Conservation (phyloP, 2,329 filamentous ascomycete genomes). For the Clonostachys solani region DNA sequence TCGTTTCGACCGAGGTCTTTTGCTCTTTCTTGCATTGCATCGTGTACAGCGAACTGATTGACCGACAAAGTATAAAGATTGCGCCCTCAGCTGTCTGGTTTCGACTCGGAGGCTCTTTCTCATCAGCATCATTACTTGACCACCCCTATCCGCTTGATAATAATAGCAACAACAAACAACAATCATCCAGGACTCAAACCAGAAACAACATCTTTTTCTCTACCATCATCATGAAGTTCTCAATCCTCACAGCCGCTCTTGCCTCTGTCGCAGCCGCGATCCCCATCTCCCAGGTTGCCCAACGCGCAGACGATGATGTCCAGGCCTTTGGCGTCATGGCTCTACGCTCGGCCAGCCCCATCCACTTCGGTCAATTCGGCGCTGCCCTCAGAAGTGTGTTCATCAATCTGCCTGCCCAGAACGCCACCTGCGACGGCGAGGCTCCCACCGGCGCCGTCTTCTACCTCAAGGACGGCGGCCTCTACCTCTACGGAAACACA, state of each 20-base stretch:
- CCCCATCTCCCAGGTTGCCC: constrained; percentile 18
- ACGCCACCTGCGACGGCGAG: constrained; percentile 41
- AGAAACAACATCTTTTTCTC: background rate
- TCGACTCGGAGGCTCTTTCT: too few species aligned
- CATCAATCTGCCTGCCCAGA: constrained; percentile 35
- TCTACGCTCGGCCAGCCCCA: constrained; percentile 39
- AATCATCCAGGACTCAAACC: background rate
- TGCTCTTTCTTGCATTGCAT: too few species aligned
- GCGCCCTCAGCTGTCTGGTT: too few species aligned
- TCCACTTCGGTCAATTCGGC: constrained; percentile 41
- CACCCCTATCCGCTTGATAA: too few species aligned
- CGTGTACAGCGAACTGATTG: too few species aligned
- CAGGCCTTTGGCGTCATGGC: constrained; percentile 43
- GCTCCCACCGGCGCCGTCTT: constrained; percentile 17
- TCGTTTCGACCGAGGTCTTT: too few species aligned
- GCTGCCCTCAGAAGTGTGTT: constrained; percentile 39
- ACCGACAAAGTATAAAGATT: too few species aligned
- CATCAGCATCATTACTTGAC: too few species aligned
- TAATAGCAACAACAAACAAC: too few species aligned
- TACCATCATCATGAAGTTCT: constrained; percentile 9
- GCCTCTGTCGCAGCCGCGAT: constrained; percentile 11
- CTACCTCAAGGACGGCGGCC: constrained; percentile 23
- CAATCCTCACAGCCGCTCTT: background rate
- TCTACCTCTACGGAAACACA: constrained; percentile 40
- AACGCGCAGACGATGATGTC: constrained; percentile 6